A percentile compares a stretch with the other conserved stretches of the same genome.
These are phyloP conservation scores for Coemansia sp. DNA, from an alignment of 192 early-diverging fungal genomes.

Conservation along the genomic window DNA sequence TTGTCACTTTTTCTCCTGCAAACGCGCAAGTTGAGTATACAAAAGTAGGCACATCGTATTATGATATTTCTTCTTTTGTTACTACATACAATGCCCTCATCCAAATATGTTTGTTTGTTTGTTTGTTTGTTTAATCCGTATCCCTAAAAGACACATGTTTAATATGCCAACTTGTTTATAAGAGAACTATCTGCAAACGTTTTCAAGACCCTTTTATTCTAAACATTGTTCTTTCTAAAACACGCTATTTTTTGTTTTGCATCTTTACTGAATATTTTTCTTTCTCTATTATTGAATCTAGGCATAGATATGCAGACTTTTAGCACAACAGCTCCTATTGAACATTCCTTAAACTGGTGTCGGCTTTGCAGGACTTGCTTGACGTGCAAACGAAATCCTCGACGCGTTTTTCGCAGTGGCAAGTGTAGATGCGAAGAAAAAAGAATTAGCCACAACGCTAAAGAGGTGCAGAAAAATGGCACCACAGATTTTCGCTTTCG, in stretches of 20 bases:
- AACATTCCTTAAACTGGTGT: slow-evolving; percentile 50
- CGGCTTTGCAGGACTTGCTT: slow-evolving; percentile 43
- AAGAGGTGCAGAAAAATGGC: slow-evolving; percentile 21
- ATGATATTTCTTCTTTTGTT: too few relatives aligned
- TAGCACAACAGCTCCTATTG: not conserved
- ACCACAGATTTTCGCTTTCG: slow-evolving; percentile 50
- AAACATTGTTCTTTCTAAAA: too few relatives aligned
- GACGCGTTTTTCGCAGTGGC: slow-evolving; percentile 12
- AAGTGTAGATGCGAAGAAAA: slow-evolving; percentile 26
- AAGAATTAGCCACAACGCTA: slow-evolving; percentile 22
- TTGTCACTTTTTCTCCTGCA: too few relatives aligned
- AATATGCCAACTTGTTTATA: not conserved
- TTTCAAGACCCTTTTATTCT: too few relatives aligned
- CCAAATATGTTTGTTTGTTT: too few relatives aligned
- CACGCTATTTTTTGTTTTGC: not conserved
- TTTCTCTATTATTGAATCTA: not conserved
- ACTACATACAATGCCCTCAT: too few relatives aligned
- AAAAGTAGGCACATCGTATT: too few relatives aligned
- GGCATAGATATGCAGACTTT: not conserved
- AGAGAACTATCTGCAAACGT: not conserved
- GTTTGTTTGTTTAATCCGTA: too few relatives aligned
- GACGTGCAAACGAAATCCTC: slow-evolving; percentile 30
- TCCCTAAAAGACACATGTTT: not conserved
- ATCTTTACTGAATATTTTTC: not conserved
- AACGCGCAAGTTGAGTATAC: too few relatives aligned